Percentiles rank a stretch among this genome's conserved stretches.
These are phyloP conservation scores for Umbelopsis sp. DNA, from an alignment of 371 early-diverging fungal species.

Conservation along the genomic window DNA sequence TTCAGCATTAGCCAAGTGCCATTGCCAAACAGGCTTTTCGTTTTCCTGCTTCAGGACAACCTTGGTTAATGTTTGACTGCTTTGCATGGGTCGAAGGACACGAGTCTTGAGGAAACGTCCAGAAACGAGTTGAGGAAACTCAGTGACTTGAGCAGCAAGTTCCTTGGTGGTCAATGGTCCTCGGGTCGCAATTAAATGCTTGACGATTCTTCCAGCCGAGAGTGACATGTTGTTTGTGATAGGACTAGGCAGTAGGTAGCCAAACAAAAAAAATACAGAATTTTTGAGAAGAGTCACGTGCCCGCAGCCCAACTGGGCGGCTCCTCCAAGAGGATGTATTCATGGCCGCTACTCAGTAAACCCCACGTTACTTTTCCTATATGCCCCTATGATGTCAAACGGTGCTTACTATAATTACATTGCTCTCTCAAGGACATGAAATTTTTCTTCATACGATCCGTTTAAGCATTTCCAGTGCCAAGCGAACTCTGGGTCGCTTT, in stretches of 20 bases:
- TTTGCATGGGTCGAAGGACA: slow-evolving; percentile 13
- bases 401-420: no score
- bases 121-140: slow-evolving; percentile 4
- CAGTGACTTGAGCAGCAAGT: not conserved
- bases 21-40: slow-evolving; percentile 14
- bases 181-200: slow-evolving; percentile 16
- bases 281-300: not conserved
- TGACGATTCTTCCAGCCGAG: slow-evolving; percentile 18
- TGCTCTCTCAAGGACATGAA: no score
- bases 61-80: slow-evolving; percentile 7
- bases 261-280: slow-evolving; percentile 7
- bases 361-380: no score
- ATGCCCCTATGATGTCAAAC: no score
- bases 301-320: no score
- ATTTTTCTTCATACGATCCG: no score
- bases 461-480: no score
- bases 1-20: slow-evolving; percentile 5
- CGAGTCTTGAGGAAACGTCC: slow-evolving; percentile 12
- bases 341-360: no score
- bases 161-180: slow-evolving; percentile 15
- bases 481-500: no score
- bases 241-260: not conserved
- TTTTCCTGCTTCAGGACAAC: not conserved
- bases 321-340: no score
- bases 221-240: not conserved